These are phyloP conservation scores for Nicotiana noctiflora DNA, from an alignment of 257 asterid species.

Conservation along the genomic window DNA sequence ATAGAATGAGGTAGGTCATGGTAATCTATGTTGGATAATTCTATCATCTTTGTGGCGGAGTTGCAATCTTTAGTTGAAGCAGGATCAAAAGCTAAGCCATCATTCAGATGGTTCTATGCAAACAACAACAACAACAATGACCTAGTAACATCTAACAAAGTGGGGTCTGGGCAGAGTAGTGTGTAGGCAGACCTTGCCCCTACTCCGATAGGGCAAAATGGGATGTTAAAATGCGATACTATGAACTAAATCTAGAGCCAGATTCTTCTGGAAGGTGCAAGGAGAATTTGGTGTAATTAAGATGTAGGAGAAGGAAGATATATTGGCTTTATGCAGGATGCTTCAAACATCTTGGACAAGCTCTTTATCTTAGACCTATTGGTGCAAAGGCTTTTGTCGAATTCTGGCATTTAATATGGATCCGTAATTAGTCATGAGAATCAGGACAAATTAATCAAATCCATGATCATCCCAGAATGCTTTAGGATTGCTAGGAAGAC, in stretches of 20 bases:
- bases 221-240: neutral
- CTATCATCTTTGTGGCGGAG: constrained; percentile 2
- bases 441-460: neutral
- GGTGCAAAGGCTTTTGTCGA: neutral
- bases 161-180: no score
- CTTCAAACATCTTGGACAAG: neutral
- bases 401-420: neutral
- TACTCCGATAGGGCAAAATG: neutral
- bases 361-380: neutral
- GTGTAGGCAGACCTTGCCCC: no score
- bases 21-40: neutral
- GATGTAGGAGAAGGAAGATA: constrained; percentile 6
- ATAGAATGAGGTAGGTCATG: neutral
- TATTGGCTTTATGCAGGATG: neutral
- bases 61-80: neutral
- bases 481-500: neutral
- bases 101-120: neutral
- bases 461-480: neutral
- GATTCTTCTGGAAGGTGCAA: neutral
- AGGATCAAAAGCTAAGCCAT: neutral
- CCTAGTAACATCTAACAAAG: no score
- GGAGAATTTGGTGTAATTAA: neutral
- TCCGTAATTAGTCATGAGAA: neutral
- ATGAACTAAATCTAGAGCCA: neutral
- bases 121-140: neutral